Percentiles rank a stretch among this genome's conserved stretches.
These are phyloP conservation scores for Xylariales sp. DNA, from an alignment of 2,329 filamentous ascomycete species.

Conservation along the genomic window DNA sequence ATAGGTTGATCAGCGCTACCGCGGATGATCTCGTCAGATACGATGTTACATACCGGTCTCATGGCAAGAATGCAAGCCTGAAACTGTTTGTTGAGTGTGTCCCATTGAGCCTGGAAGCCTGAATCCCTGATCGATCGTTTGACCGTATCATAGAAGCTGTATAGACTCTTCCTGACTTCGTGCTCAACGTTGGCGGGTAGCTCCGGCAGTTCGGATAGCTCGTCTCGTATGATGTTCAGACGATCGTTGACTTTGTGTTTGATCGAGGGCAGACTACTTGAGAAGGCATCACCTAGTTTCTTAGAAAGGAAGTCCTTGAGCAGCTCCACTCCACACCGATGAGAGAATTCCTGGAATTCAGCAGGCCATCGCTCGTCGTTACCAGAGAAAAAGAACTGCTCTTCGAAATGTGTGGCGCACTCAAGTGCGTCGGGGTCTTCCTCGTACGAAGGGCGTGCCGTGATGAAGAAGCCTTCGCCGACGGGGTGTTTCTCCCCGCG, in stretches of 20 bases:
- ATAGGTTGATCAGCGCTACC: conserved; percentile 11
- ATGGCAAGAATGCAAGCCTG: conserved; percentile 25
- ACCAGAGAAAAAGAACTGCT: conserved; percentile 45
- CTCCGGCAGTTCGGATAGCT: conserved; percentile 59
- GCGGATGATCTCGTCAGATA: conserved; percentile 17
- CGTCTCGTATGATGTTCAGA: conserved; percentile 45
- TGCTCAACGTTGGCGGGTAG: conserved; percentile 64
- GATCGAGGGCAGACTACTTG: conserved; percentile 49
- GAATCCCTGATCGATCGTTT: conserved; percentile 48
- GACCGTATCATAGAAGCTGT: conserved; percentile 51
- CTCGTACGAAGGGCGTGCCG: conserved; percentile 54
- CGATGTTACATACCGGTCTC: conserved; percentile 29
- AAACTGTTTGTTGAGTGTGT: conserved; percentile 27
- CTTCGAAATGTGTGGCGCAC: conserved; percentile 47
- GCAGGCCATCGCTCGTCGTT: conserved; percentile 40
- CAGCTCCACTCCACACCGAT: conserved; percentile 49
- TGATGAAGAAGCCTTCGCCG: conserved; percentile 74
- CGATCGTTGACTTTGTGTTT: conserved; percentile 46
- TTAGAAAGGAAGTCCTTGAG: conserved; percentile 48
- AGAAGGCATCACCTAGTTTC: conserved; percentile 49
- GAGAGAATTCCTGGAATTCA: conserved; percentile 40
- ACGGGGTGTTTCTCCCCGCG: conserved; percentile 56
- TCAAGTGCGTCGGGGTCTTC: conserved; percentile 44
- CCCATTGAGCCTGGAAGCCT: conserved; percentile 32
- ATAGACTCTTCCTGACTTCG: conserved; percentile 56